Conservation (phyloP, 805 yeast genomes). For the Yarrowia bubula region DNA sequence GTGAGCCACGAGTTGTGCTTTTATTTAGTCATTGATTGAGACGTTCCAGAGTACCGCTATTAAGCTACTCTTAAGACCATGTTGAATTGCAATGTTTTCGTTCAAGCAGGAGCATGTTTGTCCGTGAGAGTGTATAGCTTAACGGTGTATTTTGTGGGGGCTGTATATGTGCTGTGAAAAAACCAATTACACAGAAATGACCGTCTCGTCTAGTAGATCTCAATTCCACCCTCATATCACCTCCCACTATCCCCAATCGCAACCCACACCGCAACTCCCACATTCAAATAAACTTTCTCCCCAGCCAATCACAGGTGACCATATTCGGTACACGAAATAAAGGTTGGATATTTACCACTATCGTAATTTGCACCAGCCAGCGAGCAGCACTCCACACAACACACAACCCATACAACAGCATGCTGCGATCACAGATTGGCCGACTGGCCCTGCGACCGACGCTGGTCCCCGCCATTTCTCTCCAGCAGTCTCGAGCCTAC, state of each 20-base stretch:
- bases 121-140: no score
- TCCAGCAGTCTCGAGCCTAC: constrained; percentile 6
- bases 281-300: neutral
- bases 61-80: no score
- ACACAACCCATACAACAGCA: neutral
- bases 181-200: no score
- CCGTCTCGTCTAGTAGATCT: no score
- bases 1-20: neutral
- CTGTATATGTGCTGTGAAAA: no score
- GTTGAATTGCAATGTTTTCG: neutral
- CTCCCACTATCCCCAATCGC: neutral
- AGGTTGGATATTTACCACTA: neutral
- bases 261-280: neutral
- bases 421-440: constrained; percentile 25
- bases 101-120: no score
- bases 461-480: constrained; percentile 1
- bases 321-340: constrained; percentile 12
- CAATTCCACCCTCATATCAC: no score
- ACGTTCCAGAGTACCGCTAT: no score
- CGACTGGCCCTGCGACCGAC: constrained; percentile 25
- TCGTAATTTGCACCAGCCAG: constrained; percentile 18
- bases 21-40: no score
- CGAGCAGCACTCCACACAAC: neutral
- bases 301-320: constrained; percentile 1
- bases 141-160: no score